Evolutionary conservation across 352 stramenopile genomes (phyloP), one percentile per base, ranked within the genome.

Genomic region (Phytophthora cactorum): DNA sequence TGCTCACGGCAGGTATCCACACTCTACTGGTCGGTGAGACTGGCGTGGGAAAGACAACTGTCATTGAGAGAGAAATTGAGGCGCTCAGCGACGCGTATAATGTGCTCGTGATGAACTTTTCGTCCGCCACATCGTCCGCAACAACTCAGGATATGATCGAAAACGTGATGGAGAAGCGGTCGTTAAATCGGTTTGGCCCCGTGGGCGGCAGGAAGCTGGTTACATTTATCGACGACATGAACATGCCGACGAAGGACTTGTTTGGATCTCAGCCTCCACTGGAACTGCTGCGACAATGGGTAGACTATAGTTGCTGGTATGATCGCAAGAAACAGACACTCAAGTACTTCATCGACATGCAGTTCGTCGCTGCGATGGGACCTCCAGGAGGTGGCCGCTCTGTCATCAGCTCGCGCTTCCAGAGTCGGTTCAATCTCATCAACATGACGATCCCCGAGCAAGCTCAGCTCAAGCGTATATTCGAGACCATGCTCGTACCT

Each of bases 231-330:
- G 92, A 98, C 51, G 92, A 98, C 60, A 79, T 98, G 73, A 98
- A 98, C 66, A 97, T 98, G 90, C 91, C 91, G 3, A 89, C 86
- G 9, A 94, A 94, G 58, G 92, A 98, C 58, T 73, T 81, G 53
- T 98, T 97, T 61, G 92, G 92, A 15, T 96, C 93, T 5, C 94
- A 98, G 56, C 90, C 93, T 1, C 91, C 94, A 0, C 74, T 98
- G 2, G 93, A 97, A 54, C 63, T 98, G 14, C 58, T 98, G 28
- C 86, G 94, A 0, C 93, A 98, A 59, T 97, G 89, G 88, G 82
- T 98, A 5, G 94, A 98, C 72, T 97, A 98, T 69, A 81, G 86
- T 50, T 94, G 89, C 51, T 98, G 90, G 90, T 98, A 97, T 52
- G 93, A 98, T 63, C 89, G 93, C 12, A 90, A 89, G 39, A 97